phyloP scores from a whole-genome alignment of 208 protist genomes.

The Leishmania guyanensis region DNA sequence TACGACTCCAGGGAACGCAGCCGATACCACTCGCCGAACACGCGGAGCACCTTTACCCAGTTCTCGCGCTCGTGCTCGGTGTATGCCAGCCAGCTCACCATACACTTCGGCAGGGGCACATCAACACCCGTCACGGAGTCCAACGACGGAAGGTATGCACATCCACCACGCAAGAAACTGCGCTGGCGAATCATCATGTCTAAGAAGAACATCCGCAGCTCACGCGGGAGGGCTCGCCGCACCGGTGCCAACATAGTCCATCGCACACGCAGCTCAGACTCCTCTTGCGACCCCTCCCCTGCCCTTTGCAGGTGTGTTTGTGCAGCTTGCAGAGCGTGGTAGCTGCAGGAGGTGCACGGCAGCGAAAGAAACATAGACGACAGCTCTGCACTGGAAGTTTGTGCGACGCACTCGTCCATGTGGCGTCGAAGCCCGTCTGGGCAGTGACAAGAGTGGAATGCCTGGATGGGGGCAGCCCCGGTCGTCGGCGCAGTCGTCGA shows the following conservation, averaged over 20 bases:
- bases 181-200: conserved; percentile 32
- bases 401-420: neutral
- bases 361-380: neutral
- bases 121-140: neutral
- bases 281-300: neutral
- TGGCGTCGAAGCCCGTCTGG: neutral
- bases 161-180: conserved; percentile 19
- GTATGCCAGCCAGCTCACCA: conserved; percentile 53
- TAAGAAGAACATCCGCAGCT: conserved; percentile 31
- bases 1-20: conserved; percentile 62
- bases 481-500: neutral
- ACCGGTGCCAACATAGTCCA: conserved; percentile 16
- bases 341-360: conserved; percentile 22
- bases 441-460: conserved; percentile 25
- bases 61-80: conserved; percentile 35
- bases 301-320: neutral
- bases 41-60: conserved; percentile 51
- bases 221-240: conserved; percentile 21
- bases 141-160: conserved; percentile 45
- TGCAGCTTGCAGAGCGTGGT: conserved; percentile 8
- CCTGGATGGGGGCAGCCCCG: neutral
- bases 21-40: conserved; percentile 84
- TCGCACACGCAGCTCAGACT: conserved; percentile 8
- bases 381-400: neutral
- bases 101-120: conserved; percentile 13